Base-by-base conservation (phyloP, 176 grass and related monocot genomes). In the Eragrostis curvula region DNA sequence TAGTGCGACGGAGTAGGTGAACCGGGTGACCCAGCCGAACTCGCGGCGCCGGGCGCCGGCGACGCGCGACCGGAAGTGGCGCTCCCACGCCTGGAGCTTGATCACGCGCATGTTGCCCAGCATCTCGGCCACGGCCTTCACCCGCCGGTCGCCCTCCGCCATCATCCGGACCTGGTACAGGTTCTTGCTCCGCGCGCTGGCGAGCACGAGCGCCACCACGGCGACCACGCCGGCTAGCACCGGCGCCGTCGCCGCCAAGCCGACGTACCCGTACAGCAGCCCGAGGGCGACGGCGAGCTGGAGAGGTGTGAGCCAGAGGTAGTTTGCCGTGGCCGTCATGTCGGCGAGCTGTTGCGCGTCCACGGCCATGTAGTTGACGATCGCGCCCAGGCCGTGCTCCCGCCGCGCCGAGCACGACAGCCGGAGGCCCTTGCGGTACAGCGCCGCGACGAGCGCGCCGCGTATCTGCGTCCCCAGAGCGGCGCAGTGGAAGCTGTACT, bases 81-180 rank as follows among this genome's bases (percentile, higher is more conserved):
- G 83, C 80, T 97, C 95, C 95, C 95, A 97, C 52, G 92, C 95
- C 70, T 97, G 95, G 83, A 97, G 88, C 80, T 94, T 97, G 90
- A 97, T 97, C 4, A 97, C 95, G 6, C 95, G 90, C 95, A 97
- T 94, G 92, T 91, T 89, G 86, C 23, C 89, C 20, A 97, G 81
- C 95, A 97, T 97, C 85, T 97, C 95, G 74, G 94, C 94, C 6
- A 90, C 94, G 6, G 92, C 92, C 92, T 97, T 97, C 95, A 97
- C 94, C 63, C 95, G 86, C 70, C 70, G 50, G 85, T 97, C 95
- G 0, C 95, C 85, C 95, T 94, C 88, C 57, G 61, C 71, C 88
- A 90, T 94, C 6, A 97, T 92, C 12, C 78, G 39, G 81, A 92
- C 92, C 80, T 97, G 95, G 86, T 70, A 97, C 48, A 79, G 80